A percentile compares a stretch with the other conserved stretches of the same genome.
These are phyloP conservation scores for Lithohypha guttulata DNA, from an alignment of 2,329 filamentous ascomycete genomes.

Conservation along the genomic window DNA sequence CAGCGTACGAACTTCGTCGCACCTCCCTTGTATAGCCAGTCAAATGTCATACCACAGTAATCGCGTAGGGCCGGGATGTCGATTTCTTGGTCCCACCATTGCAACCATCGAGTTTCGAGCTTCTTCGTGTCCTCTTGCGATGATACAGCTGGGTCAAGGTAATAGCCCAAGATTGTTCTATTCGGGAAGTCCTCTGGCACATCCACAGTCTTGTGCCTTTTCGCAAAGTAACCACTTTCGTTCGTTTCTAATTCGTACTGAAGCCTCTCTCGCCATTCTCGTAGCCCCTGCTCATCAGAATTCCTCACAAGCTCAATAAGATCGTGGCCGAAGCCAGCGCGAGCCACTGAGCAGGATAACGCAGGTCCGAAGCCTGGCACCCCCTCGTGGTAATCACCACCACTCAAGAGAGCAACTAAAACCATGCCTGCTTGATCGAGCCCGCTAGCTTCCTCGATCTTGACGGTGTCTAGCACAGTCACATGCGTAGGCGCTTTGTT, in stretches of 20 bases:
- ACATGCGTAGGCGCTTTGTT: slow-evolving; percentile 72
- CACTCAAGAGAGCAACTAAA: slow-evolving; percentile 84
- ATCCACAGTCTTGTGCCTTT: slow-evolving; percentile 59
- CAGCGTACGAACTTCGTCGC: slow-evolving; percentile 76
- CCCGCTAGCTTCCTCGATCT: slow-evolving; percentile 47
- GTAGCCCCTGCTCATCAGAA: slow-evolving; percentile 19
- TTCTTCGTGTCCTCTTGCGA: slow-evolving; percentile 44
- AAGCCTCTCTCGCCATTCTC: slow-evolving; percentile 60
- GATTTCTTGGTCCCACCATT: slow-evolving; percentile 36
- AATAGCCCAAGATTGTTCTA: slow-evolving; percentile 67
- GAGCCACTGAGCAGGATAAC: slow-evolving; percentile 78
- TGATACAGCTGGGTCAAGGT: slow-evolving; percentile 79
- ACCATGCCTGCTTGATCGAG: slow-evolving; percentile 85
- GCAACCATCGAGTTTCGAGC: slow-evolving; percentile 47
- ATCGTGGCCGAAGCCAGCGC: slow-evolving; percentile 67
- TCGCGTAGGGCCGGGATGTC: slow-evolving; percentile 57
- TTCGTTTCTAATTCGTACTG: slow-evolving; percentile 72
- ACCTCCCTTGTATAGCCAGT: slow-evolving; percentile 69
- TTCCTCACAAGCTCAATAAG: slow-evolving; percentile 24
- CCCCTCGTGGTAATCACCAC: slow-evolving; percentile 86
- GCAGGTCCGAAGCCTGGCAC: slow-evolving; percentile 81
- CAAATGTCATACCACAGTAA: slow-evolving; percentile 71
- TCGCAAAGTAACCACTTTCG: slow-evolving; percentile 67
- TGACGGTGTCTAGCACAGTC: slow-evolving; percentile 60
- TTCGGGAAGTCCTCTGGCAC: slow-evolving; percentile 79